phyloP scores from a whole-genome alignment of 2,329 filamentous ascomycete genomes.

The Arthrobotrys sinensis region DNA sequence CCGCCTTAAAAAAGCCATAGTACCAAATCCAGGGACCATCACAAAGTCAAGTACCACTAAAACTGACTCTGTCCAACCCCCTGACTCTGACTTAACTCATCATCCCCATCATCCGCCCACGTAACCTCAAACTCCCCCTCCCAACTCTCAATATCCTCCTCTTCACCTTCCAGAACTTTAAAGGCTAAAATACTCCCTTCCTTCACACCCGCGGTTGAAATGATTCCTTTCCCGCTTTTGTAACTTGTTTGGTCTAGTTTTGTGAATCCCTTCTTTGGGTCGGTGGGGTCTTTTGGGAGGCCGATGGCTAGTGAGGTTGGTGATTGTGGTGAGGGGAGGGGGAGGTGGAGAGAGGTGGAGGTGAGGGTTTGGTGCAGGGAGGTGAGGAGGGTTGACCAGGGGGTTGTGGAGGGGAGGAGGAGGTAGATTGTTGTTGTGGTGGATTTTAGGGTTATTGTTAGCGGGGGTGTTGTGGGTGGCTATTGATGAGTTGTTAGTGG shows the following conservation, averaged over 20 bases:
- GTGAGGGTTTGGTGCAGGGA: conserved; percentile 30
- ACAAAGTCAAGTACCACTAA: no score
- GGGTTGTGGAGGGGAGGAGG: conserved; percentile 22
- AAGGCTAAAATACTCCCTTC: conserved; percentile 37
- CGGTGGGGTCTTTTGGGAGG: conserved; percentile 34
- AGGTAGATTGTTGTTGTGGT: conserved; percentile 54
- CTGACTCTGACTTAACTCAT: conserved; percentile 33
- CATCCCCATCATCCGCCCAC: conserved; percentile 29
- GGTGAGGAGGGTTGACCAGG: conserved; percentile 24
- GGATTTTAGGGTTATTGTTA: conserved; percentile 57
- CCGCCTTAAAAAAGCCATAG: no score
- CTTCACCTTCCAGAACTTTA: conserved; percentile 17
- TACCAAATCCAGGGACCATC: no score
- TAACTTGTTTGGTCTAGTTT: conserved; percentile 25
- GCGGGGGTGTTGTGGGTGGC: conserved; percentile 18
- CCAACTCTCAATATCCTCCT: conserved; percentile 30
- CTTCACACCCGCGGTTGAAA: conserved; percentile 26
- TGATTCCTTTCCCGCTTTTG: conserved; percentile 26
- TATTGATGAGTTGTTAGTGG: conserved; percentile 4
- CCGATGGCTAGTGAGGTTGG: conserved; percentile 30
- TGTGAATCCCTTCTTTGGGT: conserved; percentile 28
- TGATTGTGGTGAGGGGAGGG: conserved; percentile 3
- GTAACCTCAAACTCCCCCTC: conserved; percentile 44
- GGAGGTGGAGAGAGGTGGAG: conserved; percentile 37
- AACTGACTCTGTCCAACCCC: no score